Evolutionary conservation across 352 stramenopile species (phyloP).

Genomic region (Phytopythium cucurbitacearum): DNA sequence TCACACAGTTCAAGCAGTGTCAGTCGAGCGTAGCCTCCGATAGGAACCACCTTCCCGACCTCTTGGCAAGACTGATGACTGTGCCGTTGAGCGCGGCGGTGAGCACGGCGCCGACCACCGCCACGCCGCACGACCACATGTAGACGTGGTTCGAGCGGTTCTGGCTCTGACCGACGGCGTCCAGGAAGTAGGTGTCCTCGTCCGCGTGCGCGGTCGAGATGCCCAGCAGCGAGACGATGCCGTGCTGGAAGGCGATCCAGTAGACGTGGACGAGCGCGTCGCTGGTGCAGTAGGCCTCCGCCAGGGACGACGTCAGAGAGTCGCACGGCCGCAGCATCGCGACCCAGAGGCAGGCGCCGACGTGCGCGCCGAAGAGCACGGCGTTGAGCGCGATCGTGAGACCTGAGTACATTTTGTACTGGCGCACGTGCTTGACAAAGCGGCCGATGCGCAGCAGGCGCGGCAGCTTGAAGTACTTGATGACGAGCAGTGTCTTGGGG

Average conservation of each 20-base stretch:
- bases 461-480: constrained; percentile 70
- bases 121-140: constrained; percentile 38
- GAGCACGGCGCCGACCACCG: constrained; percentile 35
- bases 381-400: constrained; percentile 44
- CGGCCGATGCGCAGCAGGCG: constrained; percentile 50
- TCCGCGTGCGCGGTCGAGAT: constrained; percentile 44
- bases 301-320: constrained; percentile 8
- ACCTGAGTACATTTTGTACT: constrained; percentile 57
- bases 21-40: no score
- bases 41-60: constrained; percentile 9
- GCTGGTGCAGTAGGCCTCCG: constrained; percentile 20
- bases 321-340: constrained; percentile 43
- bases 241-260: constrained; percentile 54
- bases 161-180: constrained; percentile 29
- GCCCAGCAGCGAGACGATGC: constrained; percentile 46
- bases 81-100: constrained; percentile 49
- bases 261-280: constrained; percentile 41
- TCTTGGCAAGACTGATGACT: constrained; percentile 56
- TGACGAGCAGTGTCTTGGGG: constrained; percentile 64
- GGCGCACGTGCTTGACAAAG: constrained; percentile 50
- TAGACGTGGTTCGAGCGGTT: constrained; percentile 21
- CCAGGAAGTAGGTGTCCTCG: constrained; percentile 38
- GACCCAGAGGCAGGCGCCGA: constrained; percentile 55
- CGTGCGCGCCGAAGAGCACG: constrained; percentile 47
- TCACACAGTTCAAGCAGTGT: no score